Base-by-base conservation (phyloP, 352 stramenopile species). In the Pythium rishiriense region DNA sequence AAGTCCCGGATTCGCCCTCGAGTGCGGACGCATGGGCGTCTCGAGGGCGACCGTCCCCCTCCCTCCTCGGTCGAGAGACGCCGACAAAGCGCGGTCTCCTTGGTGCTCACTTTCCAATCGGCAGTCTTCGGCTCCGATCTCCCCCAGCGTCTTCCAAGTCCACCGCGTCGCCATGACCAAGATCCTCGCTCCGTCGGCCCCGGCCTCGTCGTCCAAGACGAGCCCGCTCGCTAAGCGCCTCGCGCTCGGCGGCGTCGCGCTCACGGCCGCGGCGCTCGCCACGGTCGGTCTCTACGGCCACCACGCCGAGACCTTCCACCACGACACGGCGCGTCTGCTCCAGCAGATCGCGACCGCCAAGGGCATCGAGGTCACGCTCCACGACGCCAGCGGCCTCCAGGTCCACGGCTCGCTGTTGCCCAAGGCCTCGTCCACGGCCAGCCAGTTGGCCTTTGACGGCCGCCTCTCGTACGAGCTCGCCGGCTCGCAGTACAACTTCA, bases 401-500 rank as follows among this genome's bases (percentile, higher is more conserved):
- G 49, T 74, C 56, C 54, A 70, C 17, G 67, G 57, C 31, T 63
- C 62, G 25, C 58, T 74, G 12, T 61, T 74, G 37, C 62, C 67
- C 24, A 61, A 62, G 50, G 39, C 31, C 37, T 39, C 29, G 49
- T n/a, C 59, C 2, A 49, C 15, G 50, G 12, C 51, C 37, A 53
- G 28, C 6, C 24, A 60, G 31, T 28, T 71, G 15, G 47, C 46
- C 33, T 76, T 76, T 35, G 70, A 76, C 45, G 70, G 66, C 29
- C 65, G 63, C 22, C 46, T 76, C 29, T 69, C 66, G 43, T 76
- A 76, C 62, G 46, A 59, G 12, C 43, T 72, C 51, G 21, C 45
- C n/a, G 55, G 57, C 56, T 19, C 48, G 24, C 50, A 74, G 59
- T 74, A 69, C 57, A 76, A 76, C 58, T 76, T 74, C 48, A 76